phyloP scores from a whole-genome alignment of 2,329 filamentous ascomycete genomes.

The Fusarium pilosicola region DNA sequence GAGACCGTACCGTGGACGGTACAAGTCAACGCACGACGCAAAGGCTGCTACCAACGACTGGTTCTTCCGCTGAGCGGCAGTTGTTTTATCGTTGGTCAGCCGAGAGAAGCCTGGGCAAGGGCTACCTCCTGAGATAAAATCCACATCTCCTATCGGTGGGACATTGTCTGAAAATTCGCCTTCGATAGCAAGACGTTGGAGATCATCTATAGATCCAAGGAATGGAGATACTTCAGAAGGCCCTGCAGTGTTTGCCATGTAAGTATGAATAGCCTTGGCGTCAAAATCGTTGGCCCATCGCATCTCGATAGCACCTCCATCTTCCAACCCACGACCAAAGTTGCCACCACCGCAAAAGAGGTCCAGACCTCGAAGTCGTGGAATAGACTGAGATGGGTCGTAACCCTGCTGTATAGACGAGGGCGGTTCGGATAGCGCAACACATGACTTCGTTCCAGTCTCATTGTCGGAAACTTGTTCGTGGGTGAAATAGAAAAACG shows the following conservation, averaged over 20 bases:
- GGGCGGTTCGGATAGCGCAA: constrained; percentile 52
- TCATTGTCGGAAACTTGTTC: constrained; percentile 21
- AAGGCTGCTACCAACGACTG: constrained; percentile 83
- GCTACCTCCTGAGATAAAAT: constrained; percentile 77
- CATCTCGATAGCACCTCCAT: constrained; percentile 72
- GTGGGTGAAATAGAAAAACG: constrained; percentile 72
- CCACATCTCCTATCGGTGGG: constrained; percentile 70
- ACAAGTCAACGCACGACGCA: constrained; percentile 77
- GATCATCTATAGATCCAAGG: constrained; percentile 77
- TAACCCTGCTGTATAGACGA: constrained; percentile 64
- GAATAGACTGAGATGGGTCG: constrained; percentile 52
- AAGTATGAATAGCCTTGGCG: constrained; percentile 73
- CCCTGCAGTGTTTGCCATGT: constrained; percentile 71
- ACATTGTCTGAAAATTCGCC: constrained; percentile 60
- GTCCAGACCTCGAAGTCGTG: constrained; percentile 69
- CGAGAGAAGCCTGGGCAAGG: constrained; percentile 81
- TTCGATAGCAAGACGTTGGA: constrained; percentile 65
- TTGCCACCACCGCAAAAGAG: constrained; percentile 83
- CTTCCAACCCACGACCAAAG: constrained; percentile 80
- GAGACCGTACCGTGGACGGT: constrained; percentile 77
- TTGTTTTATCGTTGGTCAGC: constrained; percentile 68
- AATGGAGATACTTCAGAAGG: constrained; percentile 62
- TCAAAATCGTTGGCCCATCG: constrained; percentile 75
- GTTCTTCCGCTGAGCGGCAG: constrained; percentile 69
- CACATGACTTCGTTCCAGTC: constrained; percentile 17